These are phyloP conservation scores for Cercospora sp. DNA, from an alignment of 2,329 filamentous ascomycete species.

Conservation along the genomic window DNA sequence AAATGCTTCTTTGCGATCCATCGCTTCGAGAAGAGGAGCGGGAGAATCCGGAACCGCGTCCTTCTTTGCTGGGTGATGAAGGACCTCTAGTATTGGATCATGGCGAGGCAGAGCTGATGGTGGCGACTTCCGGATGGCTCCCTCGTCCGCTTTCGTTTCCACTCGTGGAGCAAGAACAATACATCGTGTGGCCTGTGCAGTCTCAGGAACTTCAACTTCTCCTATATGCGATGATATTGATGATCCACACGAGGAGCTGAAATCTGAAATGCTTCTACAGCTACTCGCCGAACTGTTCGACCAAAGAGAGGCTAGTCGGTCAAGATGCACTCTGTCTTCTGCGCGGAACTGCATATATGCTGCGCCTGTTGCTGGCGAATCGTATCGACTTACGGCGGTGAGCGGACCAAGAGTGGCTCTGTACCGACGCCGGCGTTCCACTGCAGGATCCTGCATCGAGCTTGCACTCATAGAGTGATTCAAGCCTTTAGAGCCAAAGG, in stretches of 20 bases:
- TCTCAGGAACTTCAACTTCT: not conserved
- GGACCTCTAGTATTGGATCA: not conserved
- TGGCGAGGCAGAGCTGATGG: not conserved
- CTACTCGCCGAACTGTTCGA: conserved; percentile 4
- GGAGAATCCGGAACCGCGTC: not conserved
- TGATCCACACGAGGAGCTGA: conserved; percentile 1
- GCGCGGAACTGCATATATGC: not conserved
- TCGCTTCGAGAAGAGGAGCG: not conserved
- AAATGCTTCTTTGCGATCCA: not conserved
- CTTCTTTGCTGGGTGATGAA: not conserved
- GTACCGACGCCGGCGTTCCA: not conserved
- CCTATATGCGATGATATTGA: conserved; percentile 6
- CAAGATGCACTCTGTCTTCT: not conserved
- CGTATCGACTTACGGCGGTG: not conserved
- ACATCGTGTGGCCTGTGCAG: not conserved
- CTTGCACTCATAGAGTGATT: not conserved
- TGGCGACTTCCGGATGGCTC: not conserved
- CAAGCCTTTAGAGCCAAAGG: not conserved
- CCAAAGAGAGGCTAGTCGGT: not conserved
- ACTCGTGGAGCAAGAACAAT: not conserved
- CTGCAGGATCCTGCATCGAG: conserved; percentile 1
- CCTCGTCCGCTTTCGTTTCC: not conserved
- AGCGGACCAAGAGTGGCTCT: not conserved
- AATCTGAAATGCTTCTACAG: conserved; percentile 5
- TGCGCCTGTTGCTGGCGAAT: not conserved